phyloP scores from a whole-genome alignment of 1,139 yeast species.

The Protomyces macrosporus region DNA sequence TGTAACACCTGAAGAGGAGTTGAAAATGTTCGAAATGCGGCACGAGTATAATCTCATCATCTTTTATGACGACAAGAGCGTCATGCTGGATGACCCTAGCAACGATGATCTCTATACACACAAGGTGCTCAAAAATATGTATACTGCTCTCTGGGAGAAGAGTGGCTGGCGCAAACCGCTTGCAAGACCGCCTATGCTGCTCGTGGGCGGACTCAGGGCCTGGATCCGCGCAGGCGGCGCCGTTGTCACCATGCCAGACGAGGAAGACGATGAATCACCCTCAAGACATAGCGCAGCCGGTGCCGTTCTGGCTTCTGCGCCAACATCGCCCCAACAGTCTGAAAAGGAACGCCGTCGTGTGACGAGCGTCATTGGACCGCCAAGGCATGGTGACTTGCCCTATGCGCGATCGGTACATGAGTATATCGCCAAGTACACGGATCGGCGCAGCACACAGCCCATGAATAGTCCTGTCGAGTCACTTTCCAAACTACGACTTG shows the following conservation, averaged over 20 bases:
- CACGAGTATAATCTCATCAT: constrained; percentile 56
- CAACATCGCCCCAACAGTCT: neutral
- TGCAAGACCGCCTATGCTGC: constrained; percentile 49
- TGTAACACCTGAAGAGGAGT: constrained; percentile 53
- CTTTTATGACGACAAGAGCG: constrained; percentile 48
- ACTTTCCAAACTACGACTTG: neutral
- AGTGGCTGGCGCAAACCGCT: constrained; percentile 47
- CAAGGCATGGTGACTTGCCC: neutral
- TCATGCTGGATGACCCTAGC: constrained; percentile 22
- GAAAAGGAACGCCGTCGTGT: constrained; percentile 3
- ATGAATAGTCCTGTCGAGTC: neutral
- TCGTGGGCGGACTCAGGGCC: constrained; percentile 51
- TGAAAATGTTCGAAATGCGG: constrained; percentile 49
- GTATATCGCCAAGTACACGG: constrained; percentile 7
- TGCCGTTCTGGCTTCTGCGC: neutral
- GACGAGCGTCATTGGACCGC: constrained; percentile 7
- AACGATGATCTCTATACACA: constrained; percentile 24
- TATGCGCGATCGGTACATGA: constrained; percentile 24
- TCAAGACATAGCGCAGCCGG: neutral
- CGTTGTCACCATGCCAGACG: neutral
- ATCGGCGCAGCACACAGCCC: constrained; percentile 2
- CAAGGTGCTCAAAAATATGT: constrained; percentile 38
- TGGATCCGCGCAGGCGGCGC: constrained; percentile 41
- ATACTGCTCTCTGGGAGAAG: constrained; percentile 40
- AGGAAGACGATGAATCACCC: neutral